These are phyloP conservation scores for Blastobotrys malaysiensis DNA, from an alignment of 1,139 yeast species.

Conservation along the genomic window DNA sequence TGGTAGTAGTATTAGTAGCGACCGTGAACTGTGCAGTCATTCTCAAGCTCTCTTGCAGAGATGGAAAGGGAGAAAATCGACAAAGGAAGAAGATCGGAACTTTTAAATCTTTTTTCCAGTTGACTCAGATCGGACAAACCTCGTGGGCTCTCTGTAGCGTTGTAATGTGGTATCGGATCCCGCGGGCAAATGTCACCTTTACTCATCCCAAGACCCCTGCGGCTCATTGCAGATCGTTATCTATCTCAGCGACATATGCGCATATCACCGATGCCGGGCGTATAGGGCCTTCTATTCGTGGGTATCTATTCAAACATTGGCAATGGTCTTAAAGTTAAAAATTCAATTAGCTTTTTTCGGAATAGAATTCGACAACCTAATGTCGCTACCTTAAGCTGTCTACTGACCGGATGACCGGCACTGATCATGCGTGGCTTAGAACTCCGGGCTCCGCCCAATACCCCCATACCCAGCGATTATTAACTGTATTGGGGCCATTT, in stretches of 20 bases:
- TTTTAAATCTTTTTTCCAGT: neutral
- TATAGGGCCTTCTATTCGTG: neutral
- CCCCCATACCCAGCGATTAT: too few relatives aligned
- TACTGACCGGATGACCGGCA: too few relatives aligned
- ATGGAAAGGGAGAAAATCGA: neutral
- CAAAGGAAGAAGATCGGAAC: neutral
- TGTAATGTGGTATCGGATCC: neutral
- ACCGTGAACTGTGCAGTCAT: neutral
- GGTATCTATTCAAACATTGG: neutral
- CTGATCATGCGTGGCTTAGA: too few relatives aligned
- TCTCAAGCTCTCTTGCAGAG: neutral
- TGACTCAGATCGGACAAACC: neutral
- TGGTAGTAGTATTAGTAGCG: neutral
- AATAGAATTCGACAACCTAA: too few relatives aligned
- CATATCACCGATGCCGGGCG: neutral
- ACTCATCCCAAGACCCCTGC: neutral
- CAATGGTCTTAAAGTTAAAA: neutral
- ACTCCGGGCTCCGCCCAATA: too few relatives aligned
- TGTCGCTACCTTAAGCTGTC: too few relatives aligned
- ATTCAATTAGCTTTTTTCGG: too few relatives aligned
- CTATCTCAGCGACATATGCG: neutral
- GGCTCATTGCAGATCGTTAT: neutral
- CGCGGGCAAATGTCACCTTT: neutral
- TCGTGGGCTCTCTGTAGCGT: neutral
- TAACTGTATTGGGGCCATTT: too few relatives aligned